These are phyloP conservation scores for Kalaharituber pfeilii DNA, from an alignment of 2,329 filamentous ascomycete genomes.

Conservation along the genomic window DNA sequence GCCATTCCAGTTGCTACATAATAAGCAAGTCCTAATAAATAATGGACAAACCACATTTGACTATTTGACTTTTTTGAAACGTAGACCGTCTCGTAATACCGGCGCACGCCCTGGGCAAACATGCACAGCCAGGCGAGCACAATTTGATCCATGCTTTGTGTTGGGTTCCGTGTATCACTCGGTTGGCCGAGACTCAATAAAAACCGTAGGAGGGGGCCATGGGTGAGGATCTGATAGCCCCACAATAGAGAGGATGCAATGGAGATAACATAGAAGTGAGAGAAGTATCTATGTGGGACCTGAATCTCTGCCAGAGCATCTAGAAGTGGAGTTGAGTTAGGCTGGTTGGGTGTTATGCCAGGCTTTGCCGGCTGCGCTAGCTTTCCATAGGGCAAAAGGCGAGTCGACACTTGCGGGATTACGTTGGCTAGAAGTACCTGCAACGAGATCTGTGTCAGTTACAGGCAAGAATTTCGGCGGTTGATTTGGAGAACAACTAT, in stretches of 20 bases:
- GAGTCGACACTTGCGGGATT: constrained; percentile 34
- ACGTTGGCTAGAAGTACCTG: constrained; percentile 32
- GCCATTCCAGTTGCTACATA: constrained; percentile 58
- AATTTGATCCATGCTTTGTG: not conserved
- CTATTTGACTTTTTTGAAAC: constrained; percentile 46
- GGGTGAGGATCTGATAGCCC: constrained; percentile 43
- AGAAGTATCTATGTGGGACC: constrained; percentile 80
- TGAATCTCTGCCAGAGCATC: constrained; percentile 38
- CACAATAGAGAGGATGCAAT: constrained; percentile 55
- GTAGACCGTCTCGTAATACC: constrained; percentile 55
- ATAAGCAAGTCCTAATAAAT: constrained; percentile 58
- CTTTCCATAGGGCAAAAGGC: constrained; percentile 45
- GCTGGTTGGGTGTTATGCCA: constrained; percentile 9
- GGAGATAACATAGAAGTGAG: constrained; percentile 67
- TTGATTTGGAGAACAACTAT: not conserved
- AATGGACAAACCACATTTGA: constrained; percentile 73
- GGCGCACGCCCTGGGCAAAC: constrained; percentile 53
- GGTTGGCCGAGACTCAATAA: not conserved
- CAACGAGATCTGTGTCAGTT: not conserved
- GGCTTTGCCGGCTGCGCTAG: constrained; percentile 27
- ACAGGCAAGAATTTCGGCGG: not conserved
- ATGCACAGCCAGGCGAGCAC: constrained; percentile 53
- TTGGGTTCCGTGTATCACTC: not conserved
- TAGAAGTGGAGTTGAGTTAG: constrained; percentile 25
- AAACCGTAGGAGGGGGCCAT: constrained; percentile 34